Evolutionary conservation across 2,329 filamentous ascomycete genomes (phyloP).

Genomic region (Dothideomycetes sp.): DNA sequence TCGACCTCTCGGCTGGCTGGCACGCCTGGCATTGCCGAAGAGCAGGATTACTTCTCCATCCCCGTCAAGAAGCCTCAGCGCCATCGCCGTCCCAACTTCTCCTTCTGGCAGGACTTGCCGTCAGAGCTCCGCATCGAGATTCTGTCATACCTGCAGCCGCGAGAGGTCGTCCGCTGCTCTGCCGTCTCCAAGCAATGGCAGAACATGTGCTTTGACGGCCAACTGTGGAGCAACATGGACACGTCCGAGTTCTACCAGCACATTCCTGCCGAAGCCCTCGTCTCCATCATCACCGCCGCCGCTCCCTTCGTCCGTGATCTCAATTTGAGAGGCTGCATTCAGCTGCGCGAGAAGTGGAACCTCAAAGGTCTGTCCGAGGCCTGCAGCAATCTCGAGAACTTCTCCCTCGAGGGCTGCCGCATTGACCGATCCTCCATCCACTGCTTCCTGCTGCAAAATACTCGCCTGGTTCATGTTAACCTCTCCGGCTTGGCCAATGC

Average conservation of each 20-base stretch:
- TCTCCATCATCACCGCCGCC: conserved; percentile 72
- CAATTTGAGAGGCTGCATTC: conserved; percentile 83
- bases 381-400: conserved; percentile 77
- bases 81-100: conserved; percentile 34
- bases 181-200: conserved; percentile 69
- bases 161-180: conserved; percentile 69
- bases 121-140: conserved; percentile 71
- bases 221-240: conserved; percentile 80
- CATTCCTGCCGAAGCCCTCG: conserved; percentile 72
- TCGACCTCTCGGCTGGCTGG: conserved; percentile 28
- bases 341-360: conserved; percentile 71
- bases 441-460: conserved; percentile 68
- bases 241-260: conserved; percentile 71
- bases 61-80: conserved; percentile 15
- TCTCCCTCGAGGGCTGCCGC: conserved; percentile 79
- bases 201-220: conserved; percentile 81
- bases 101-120: conserved; percentile 74
- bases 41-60: conserved; percentile 19
- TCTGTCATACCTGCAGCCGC: conserved; percentile 64
- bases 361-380: conserved; percentile 68
- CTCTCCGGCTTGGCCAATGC: conserved; percentile 70
- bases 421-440: conserved; percentile 72
- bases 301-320: conserved; percentile 86
- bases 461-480: conserved; percentile 71
- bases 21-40: conserved; percentile 18